Base-by-base conservation (phyloP, 1,284 basidiomycete species). In the Ustilago cynodontis region DNA sequence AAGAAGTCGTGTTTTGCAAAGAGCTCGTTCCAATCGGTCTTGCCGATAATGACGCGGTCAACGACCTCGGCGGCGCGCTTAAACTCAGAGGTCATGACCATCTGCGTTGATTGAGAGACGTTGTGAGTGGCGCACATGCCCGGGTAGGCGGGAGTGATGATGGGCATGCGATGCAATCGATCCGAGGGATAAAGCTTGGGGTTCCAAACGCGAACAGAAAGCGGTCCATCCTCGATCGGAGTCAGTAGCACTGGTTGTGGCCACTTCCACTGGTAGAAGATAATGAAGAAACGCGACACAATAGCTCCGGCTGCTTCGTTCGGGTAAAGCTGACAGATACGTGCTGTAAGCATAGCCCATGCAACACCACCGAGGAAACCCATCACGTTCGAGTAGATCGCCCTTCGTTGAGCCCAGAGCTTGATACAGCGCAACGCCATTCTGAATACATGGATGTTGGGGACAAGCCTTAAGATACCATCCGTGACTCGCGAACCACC, bases 61-160 rank as follows among this genome's bases (percentile, higher is more conserved):
- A 98, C 94, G 71, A 98, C 93, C 71, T 94, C 93, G 77, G 94
- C 92, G 47, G 93, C 95, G 88, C 93, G 91, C 88, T 94, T 93
- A 87, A 98, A 96, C 85, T 99, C 97, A 81, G 94, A 92, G 1
- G 93, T 96, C 90, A 98, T 95, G 76, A 99, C 93, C 88, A 93
- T 92, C 88, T 98, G 94, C 2, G 96, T 99, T 14, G 95, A 98
- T 45, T 91, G 90, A 47, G 94, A 95, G 67, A 99, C 95, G 83
- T 99, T 99, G 88, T 99, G 97, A 16, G 97, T 99, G 35, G 96
- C 92, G 86, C 96, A 99, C 96, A 99, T 99, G n/a, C 95, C 93
- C 43, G 97, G 97, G 87, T 98, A 99, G 24, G 97, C 95, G 5
- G 97, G 97, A 1, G 97, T 99, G 83, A 99, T 99, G 85, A 99